Evolutionary conservation across 2,329 filamentous ascomycete genomes (phyloP).

Genomic region (Arthrobotrys megalospora): DNA sequence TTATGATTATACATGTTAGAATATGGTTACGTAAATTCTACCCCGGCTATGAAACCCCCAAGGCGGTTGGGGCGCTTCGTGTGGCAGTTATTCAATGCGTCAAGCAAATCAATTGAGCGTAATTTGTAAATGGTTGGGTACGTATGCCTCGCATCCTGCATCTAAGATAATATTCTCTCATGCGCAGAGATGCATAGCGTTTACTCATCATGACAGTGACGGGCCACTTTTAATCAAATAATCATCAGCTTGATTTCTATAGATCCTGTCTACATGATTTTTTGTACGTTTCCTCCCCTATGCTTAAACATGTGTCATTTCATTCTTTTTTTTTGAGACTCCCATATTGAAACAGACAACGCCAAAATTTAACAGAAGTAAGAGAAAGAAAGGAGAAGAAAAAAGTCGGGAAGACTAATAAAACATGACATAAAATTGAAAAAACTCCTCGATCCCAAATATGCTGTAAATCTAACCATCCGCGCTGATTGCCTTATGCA

Average conservation of each 20-base stretch:
- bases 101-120: no score
- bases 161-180: not conserved
- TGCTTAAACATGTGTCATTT: slow-evolving; percentile 5
- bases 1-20: no score
- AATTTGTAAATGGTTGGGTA: no score
- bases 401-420: not conserved
- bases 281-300: slow-evolving; percentile 1
- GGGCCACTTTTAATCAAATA: not conserved
- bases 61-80: no score
- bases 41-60: no score
- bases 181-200: not conserved
- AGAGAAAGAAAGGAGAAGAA: not conserved
- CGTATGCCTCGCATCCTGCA: not conserved
- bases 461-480: slow-evolving; percentile 11
- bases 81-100: no score
- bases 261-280: slow-evolving; percentile 35
- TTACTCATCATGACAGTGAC: not conserved
- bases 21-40: no score
- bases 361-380: not conserved
- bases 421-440: slow-evolving; percentile 3
- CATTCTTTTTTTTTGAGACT: slow-evolving; percentile 13
- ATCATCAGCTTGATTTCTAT: slow-evolving; percentile 6
- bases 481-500: slow-evolving; percentile 11
- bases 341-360: not conserved
- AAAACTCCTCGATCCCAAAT: slow-evolving; percentile 17